A percentile compares a stretch with the other conserved stretches of the same genome.
Conservation (phyloP, 2,329 filamentous ascomycete genomes). For the Botrytis medusae region DNA sequence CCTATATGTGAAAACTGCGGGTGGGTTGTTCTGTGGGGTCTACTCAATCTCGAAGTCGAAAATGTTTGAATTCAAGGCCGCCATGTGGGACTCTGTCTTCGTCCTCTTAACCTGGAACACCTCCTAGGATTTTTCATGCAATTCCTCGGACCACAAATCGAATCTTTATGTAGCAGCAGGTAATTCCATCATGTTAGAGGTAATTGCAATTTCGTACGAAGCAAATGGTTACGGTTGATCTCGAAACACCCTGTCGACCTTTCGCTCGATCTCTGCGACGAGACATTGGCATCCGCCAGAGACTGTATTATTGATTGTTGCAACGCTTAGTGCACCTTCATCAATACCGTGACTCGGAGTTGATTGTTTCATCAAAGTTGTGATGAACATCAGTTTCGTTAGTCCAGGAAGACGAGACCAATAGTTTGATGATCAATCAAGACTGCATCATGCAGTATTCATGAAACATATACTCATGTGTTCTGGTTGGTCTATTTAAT, state of each 20-base stretch:
- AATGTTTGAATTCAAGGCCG: background rate
- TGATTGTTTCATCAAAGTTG: too few species aligned
- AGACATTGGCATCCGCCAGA: too few species aligned
- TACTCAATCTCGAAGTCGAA: background rate
- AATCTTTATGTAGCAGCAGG: background rate
- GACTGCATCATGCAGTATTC: background rate
- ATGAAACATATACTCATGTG: slow-evolving; percentile 7
- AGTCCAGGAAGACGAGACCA: background rate
- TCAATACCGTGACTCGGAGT: too few species aligned
- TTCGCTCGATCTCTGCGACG: background rate
- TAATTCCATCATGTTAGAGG: too few species aligned
- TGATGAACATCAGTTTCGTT: background rate
- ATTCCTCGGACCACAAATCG: background rate
- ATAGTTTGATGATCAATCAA: background rate
- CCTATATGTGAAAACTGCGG: background rate
- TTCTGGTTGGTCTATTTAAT: slow-evolving; percentile 63
- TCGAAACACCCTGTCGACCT: background rate
- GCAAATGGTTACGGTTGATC: background rate
- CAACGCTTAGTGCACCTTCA: too few species aligned
- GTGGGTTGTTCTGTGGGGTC: background rate
- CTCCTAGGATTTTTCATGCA: background rate
- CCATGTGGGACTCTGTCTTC: background rate
- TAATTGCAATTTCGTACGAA: too few species aligned
- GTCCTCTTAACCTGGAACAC: too few species aligned
- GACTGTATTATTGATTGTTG: background rate